Evolutionary conservation across 2,329 filamentous ascomycete genomes (phyloP), one percentile per base, ranked within the genome.

Genomic region (Exophiala spinifera): DNA sequence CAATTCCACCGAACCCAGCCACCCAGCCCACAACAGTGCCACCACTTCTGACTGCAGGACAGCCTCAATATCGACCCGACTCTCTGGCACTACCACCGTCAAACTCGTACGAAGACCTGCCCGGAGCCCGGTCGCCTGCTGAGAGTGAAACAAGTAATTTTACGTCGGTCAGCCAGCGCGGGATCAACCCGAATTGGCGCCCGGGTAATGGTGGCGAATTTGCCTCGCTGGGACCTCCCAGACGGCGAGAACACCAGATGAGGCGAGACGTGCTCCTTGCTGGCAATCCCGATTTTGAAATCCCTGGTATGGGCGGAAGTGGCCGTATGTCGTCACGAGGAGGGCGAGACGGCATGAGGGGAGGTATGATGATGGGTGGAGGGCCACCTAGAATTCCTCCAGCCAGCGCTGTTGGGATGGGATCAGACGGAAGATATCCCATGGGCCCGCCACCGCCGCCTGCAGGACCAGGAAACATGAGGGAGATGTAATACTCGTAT

Each of bases 161-260:
- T 72, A 96, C 92, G 1, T 94, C 88, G 10, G 87, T 97, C 43
- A 92, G 87, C 0, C 91, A 96, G 71, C 82, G 92, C 31, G 88
- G 88, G 1, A 76, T 96, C 51, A 96, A 96, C 69, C 92, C 91
- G 5, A 85, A 86, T 56, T 96, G 92, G 91, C 83, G 87, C 59
- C 83, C 81, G 2, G 75, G 78, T 15, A 56, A 59, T 25, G 74
- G 78, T 3, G 60, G 54, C 8, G 61, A 66, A 46, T 60, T 66
- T 62, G 61, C 62, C 66, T 63, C 61, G 57, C 61, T 74, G 72
- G 62, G 75, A 65, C 63, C 76, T 70, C 61, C 72, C 63, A 62
- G 74, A 65, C 66, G 73, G 51, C 74, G 73, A 50, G 76, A 76
- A 20, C 72, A 74, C 19, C 79, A 78, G 65, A 76, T 82, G 64